A percentile compares a stretch with the other conserved stretches of the same genome.
Conservation (phyloP, 257 asterid species). For the Cordia subcordata region DNA sequence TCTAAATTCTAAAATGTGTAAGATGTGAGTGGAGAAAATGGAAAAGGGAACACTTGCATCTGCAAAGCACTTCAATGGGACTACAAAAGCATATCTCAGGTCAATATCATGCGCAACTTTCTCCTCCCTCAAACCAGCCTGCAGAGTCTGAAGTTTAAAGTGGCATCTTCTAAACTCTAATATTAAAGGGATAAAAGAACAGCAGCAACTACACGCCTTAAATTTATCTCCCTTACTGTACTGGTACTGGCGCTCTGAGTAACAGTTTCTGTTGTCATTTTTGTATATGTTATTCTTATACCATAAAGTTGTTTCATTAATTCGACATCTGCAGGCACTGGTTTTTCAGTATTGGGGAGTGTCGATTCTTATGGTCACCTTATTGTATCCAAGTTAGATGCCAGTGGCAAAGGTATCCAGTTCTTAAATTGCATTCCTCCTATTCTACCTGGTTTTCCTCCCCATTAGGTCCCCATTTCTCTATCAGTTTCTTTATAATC, state of each 20-base stretch:
- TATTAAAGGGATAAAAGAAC: too few relatives aligned
- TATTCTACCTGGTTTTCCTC: neutral
- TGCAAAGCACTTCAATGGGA: too few relatives aligned
- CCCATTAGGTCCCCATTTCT: neutral
- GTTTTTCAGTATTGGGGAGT: conserved; percentile 71
- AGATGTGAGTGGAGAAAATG: too few relatives aligned
- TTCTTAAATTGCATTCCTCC: conserved; percentile 4
- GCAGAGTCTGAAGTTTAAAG: too few relatives aligned
- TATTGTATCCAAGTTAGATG: conserved; percentile 73
- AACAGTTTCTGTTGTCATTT: neutral
- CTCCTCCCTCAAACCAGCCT: neutral
- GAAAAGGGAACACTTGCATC: too few relatives aligned
- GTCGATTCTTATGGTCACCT: conserved; percentile 86
- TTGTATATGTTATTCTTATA: conserved; percentile 6
- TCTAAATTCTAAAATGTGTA: too few relatives aligned
- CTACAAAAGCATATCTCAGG: too few relatives aligned
- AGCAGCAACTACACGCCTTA: neutral
- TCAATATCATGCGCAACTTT: too few relatives aligned
- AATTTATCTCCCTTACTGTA: neutral
- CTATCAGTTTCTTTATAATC: neutral
- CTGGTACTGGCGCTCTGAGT: neutral
- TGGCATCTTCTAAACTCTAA: too few relatives aligned
- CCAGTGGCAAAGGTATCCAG: conserved; percentile 38
- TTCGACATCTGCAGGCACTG: conserved; percentile 39
- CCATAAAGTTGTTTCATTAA: neutral